These are phyloP conservation scores for Globisporangium nunn DNA, from an alignment of 352 stramenopile species.

Conservation along the genomic window DNA sequence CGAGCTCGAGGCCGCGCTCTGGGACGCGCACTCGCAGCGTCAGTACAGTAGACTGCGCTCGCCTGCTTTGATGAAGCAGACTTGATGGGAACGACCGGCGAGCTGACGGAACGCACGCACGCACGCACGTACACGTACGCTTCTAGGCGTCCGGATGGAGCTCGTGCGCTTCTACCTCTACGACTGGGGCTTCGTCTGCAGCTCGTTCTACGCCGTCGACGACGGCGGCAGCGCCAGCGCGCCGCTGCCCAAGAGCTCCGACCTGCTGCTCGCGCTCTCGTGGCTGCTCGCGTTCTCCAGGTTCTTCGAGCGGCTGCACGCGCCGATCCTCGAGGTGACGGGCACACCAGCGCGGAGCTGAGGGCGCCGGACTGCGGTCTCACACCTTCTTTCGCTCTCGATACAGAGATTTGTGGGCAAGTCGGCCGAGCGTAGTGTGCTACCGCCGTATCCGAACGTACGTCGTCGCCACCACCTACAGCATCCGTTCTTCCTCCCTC, in stretches of 20 bases:
- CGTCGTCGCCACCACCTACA: background rate
- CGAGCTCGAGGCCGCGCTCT: constrained; percentile 15
- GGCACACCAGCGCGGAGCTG: too few species aligned
- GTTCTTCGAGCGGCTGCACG: constrained; percentile 44
- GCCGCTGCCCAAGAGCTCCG: constrained; percentile 16
- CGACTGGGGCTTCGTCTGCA: constrained; percentile 57
- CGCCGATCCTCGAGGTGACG: constrained; percentile 30
- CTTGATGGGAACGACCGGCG: too few species aligned
- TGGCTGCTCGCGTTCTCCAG: constrained; percentile 43
- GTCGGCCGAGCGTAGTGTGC: background rate
- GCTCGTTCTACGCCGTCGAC: constrained; percentile 25
- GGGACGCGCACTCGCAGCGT: constrained; percentile 17
- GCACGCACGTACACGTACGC: too few species aligned
- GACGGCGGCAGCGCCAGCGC: too few species aligned
- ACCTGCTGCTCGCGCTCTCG: constrained; percentile 42
- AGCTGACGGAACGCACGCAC: too few species aligned
- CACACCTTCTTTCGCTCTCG: background rate
- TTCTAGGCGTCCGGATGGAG: constrained; percentile 27
- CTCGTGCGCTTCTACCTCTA: constrained; percentile 54
- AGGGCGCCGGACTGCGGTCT: too few species aligned
- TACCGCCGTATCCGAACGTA: constrained; percentile 12
- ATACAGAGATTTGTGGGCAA: background rate
- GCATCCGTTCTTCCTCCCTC: background rate
- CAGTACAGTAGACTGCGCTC: constrained; percentile 1
- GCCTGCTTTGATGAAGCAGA: background rate